Conservation (phyloP, 176 grass and related monocot species). For the Oryza glaberrima region DNA sequence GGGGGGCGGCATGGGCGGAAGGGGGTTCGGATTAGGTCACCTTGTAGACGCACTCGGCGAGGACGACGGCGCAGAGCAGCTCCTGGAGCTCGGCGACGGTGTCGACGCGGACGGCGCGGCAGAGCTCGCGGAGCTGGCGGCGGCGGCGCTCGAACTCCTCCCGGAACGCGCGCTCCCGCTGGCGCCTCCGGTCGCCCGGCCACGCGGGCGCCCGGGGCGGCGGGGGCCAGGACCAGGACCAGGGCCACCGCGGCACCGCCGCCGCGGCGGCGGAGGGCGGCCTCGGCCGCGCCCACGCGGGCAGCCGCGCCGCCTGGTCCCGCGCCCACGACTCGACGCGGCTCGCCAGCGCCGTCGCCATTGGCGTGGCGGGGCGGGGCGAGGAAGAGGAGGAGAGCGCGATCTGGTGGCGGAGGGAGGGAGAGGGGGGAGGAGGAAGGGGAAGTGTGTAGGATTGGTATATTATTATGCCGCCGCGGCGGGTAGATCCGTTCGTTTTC, state of each 20-base stretch:
- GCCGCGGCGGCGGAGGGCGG: not conserved
- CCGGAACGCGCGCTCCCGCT: constrained; percentile 65
- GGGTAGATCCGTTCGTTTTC: constrained; percentile 8
- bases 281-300: constrained; percentile 42
- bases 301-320: constrained; percentile 60
- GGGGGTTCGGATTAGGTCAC: constrained; percentile 24
- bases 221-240: constrained; percentile 30
- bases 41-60: constrained; percentile 97
- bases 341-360: constrained; percentile 57
- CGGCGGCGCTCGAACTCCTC: constrained; percentile 65
- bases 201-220: constrained; percentile 45
- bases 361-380: constrained; percentile 18
- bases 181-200: constrained; percentile 44
- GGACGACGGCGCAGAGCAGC: constrained; percentile 86
- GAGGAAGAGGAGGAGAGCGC: not conserved
- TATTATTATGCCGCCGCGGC: constrained; percentile 20
- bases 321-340: constrained; percentile 77
- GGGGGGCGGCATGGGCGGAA: no score
- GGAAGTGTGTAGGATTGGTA: constrained; percentile 33
- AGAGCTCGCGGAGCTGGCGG: constrained; percentile 65
- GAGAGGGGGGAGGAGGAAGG: constrained; percentile 1
- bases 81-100: constrained; percentile 88
- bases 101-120: constrained; percentile 72
- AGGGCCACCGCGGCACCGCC: constrained; percentile 46
- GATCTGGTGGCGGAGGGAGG: constrained; percentile 26